A percentile compares a stretch with the other conserved stretches of the same genome.
Evolutionary conservation across 2,329 filamentous ascomycete genomes (phyloP).

Genomic region (Colletotrichum noveboracense): DNA sequence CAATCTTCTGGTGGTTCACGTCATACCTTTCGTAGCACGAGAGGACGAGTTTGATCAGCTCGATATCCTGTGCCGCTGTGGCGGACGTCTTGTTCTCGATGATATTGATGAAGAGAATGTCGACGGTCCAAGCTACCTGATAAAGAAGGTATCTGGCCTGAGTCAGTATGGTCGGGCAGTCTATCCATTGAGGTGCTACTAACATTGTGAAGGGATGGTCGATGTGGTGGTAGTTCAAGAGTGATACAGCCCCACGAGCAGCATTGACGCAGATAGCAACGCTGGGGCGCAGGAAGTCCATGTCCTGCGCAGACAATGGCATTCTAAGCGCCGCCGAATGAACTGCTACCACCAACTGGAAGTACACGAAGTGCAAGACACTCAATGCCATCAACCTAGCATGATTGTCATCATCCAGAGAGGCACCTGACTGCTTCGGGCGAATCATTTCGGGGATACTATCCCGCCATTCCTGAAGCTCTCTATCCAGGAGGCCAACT

Average conservation of each 20-base stretch:
- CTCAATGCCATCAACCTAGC: conserved; percentile 1
- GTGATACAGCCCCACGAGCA: conserved; percentile 9
- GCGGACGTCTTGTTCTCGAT: conserved; percentile 5
- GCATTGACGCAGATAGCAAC: conserved; percentile 12
- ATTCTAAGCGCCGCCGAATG: conserved; percentile 11
- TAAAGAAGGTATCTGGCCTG: conserved; percentile 6
- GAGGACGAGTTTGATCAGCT: conserved; percentile 11
- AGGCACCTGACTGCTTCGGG: neutral
- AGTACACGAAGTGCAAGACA: conserved; percentile 13
- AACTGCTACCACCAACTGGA: conserved; percentile 12
- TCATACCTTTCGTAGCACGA: conserved; percentile 15
- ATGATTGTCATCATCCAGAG: conserved; percentile 8
- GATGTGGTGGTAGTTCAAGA: conserved; percentile 7
- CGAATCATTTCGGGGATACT: conserved; percentile 17
- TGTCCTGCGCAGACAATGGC: neutral
- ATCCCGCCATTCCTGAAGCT: conserved; percentile 14
- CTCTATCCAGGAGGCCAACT: neutral
- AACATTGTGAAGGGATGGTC: conserved; percentile 11
- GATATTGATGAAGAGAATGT: conserved; percentile 14
- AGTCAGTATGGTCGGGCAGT: neutral
- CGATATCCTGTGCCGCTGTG: conserved; percentile 7
- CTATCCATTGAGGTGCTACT: neutral
- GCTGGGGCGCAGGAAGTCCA: neutral
- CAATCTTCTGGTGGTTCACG: neutral
- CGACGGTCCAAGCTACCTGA: conserved; percentile 16